A percentile compares a stretch with the other conserved stretches of the same genome.
Evolutionary conservation across 306 rosid genomes (phyloP).

Genomic region (Castanea mollissima): DNA sequence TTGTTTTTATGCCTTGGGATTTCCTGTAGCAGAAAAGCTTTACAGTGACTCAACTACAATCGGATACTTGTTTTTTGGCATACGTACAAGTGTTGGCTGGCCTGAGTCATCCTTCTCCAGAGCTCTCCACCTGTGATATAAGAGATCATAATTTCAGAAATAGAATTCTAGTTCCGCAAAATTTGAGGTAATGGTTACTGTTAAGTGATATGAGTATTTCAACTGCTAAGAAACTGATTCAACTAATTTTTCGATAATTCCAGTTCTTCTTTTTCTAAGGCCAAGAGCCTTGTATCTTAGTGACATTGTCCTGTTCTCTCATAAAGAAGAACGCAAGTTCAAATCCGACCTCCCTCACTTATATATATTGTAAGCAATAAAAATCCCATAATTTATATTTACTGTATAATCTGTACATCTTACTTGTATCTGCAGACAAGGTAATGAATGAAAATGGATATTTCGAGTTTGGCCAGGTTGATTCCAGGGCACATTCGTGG

Average conservation of each 20-base stretch:
- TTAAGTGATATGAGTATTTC: background rate
- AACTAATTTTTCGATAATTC: background rate
- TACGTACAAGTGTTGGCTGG: slow-evolving; percentile 83
- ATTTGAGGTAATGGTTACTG: background rate
- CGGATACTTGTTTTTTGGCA: slow-evolving; percentile 86
- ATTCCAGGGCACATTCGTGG: slow-evolving; percentile 95
- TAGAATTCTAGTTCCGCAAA: background rate
- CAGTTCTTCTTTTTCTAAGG: no score
- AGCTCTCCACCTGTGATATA: slow-evolving; percentile 58
- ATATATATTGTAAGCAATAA: no score
- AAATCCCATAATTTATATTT: background rate
- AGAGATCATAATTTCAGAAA: slow-evolving; percentile 5
- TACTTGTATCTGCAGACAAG: slow-evolving; percentile 77
- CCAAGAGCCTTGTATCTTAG: no score
- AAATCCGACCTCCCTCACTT: no score
- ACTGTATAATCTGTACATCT: slow-evolving; percentile 11
- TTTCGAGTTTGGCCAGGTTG: slow-evolving; percentile 80
- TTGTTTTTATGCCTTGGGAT: background rate
- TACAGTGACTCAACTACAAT: slow-evolving; percentile 47
- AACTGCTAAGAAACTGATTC: background rate
- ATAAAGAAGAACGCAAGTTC: no score
- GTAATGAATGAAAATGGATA: slow-evolving; percentile 74
- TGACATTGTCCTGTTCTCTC: no score
- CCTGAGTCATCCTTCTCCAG: slow-evolving; percentile 65
- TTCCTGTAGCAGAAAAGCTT: background rate